phyloP scores from a whole-genome alignment of 2,329 filamentous ascomycete species.

The Aspergillus clavatus region DNA sequence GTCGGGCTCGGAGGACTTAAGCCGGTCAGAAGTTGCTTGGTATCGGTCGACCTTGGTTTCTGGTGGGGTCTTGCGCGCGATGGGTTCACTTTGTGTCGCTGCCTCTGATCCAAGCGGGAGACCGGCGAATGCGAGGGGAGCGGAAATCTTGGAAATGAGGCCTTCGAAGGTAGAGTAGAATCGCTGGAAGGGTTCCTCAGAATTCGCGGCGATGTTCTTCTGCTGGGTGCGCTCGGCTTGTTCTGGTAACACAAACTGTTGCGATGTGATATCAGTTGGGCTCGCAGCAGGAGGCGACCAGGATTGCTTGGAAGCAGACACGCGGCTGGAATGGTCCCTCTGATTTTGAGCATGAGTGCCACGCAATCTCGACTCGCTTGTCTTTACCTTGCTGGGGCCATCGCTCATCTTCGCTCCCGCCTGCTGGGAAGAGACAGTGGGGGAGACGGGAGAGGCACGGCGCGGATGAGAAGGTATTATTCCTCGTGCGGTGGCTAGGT shows the following conservation, averaged over 20 bases:
- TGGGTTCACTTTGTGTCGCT: conserved; percentile 18
- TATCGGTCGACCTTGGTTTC: conserved; percentile 35
- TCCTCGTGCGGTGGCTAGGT: conserved; percentile 77
- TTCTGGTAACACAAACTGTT: conserved; percentile 29
- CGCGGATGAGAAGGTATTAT: conserved; percentile 56
- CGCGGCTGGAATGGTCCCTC: conserved; percentile 25
- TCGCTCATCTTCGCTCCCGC: conserved; percentile 65
- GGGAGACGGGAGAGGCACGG: conserved; percentile 63
- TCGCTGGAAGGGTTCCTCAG: conserved; percentile 76
- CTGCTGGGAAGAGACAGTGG: conserved; percentile 69
- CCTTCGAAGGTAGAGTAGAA: conserved; percentile 92
- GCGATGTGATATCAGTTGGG: conserved; percentile 32
- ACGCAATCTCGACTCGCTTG: conserved; percentile 27
- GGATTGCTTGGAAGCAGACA: conserved; percentile 25
- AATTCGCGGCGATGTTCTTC: conserved; percentile 18
- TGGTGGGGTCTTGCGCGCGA: conserved; percentile 30
- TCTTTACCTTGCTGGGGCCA: conserved; percentile 41
- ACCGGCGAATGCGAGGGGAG: conserved; percentile 86
- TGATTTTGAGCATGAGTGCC: conserved; percentile 13
- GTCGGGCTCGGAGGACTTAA: conserved; percentile 60
- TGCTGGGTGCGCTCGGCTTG: conserved; percentile 22
- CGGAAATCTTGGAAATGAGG: conserved; percentile 82
- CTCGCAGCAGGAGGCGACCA: conserved; percentile 33
- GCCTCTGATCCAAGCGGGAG: conserved; percentile 64
- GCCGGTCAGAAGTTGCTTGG: conserved; percentile 38